Evolutionary conservation across 257 asterid genomes (phyloP).

Genomic region (Salvia rosmarinus): DNA sequence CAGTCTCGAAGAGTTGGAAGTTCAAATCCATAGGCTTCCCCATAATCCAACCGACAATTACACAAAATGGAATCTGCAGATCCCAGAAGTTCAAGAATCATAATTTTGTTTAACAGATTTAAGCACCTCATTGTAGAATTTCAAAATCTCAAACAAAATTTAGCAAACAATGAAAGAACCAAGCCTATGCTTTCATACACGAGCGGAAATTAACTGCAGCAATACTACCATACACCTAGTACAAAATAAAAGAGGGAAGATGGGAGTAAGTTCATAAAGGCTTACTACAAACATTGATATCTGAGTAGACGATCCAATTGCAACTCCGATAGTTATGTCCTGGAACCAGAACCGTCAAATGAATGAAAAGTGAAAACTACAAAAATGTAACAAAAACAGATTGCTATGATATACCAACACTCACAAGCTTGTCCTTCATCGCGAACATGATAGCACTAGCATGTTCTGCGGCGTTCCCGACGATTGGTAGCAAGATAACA

Average conservation of each 20-base stretch:
- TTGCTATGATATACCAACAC: conserved; percentile 21
- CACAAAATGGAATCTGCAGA: conserved; percentile 97
- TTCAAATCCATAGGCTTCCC: conserved; percentile 97
- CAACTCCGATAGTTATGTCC: conserved; percentile 80
- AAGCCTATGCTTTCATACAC: not conserved
- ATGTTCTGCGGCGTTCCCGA: conserved; percentile 97
- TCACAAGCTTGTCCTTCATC: conserved; percentile 93
- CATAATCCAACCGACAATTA: conserved; percentile 94
- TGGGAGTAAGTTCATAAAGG: conserved; percentile 11
- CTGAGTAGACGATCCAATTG: conserved; percentile 97
- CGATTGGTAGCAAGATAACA: conserved; percentile 90
- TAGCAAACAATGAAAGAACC: not conserved
- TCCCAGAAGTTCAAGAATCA: conserved; percentile 31
- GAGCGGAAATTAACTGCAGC: not conserved
- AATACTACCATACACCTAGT: too few species aligned
- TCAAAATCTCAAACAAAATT: not conserved
- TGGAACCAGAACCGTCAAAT: conserved; percentile 29
- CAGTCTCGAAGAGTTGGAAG: conserved; percentile 96
- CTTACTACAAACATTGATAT: conserved; percentile 98
- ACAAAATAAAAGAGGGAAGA: not conserved
- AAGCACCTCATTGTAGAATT: not conserved
- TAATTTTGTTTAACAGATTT: not conserved
- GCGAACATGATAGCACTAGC: conserved; percentile 99
- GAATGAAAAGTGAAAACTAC: not conserved
- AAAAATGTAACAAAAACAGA: not conserved